Conservation (phyloP, 257 asterid species). For the Verbascum thapsus region DNA sequence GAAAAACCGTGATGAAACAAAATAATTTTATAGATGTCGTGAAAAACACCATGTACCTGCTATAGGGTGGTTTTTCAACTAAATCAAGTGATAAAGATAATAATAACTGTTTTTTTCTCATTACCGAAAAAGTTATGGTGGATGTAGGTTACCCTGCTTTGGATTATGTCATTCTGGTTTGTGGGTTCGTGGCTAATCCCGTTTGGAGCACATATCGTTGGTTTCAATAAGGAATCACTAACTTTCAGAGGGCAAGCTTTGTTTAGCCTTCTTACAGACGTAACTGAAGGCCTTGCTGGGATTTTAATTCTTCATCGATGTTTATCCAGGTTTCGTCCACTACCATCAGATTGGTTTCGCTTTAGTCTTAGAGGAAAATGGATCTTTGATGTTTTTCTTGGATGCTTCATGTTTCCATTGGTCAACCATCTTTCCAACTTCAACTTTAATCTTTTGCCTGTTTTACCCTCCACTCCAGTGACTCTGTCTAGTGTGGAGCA, state of each 20-base stretch:
- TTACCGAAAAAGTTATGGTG: not conserved
- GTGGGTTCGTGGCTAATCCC: slow-evolving; percentile 99
- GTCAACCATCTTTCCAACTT: slow-evolving; percentile 87
- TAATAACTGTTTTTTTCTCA: slow-evolving; percentile 1
- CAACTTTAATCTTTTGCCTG: slow-evolving; percentile 74
- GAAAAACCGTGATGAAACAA: too few species aligned
- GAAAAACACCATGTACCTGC: too few species aligned
- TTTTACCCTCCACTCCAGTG: slow-evolving; percentile 76
- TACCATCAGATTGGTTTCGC: slow-evolving; percentile 87
- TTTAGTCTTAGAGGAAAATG: slow-evolving; percentile 81
- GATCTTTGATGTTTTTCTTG: slow-evolving; percentile 69
- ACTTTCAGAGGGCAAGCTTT: slow-evolving; percentile 89
- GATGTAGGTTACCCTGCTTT: slow-evolving; percentile 82
- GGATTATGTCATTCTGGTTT: slow-evolving; percentile 95
- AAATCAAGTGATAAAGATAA: not conserved
- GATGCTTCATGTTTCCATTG: slow-evolving; percentile 87
- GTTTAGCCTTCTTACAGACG: slow-evolving; percentile 93
- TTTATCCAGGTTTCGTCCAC: slow-evolving; percentile 76
- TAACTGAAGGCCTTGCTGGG: slow-evolving; percentile 92
- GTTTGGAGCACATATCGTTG: slow-evolving; percentile 78
- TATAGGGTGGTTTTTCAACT: not conserved
- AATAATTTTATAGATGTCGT: too few species aligned
- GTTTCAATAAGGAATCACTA: slow-evolving; percentile 80
- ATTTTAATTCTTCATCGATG: slow-evolving; percentile 76
- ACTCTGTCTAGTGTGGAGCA: slow-evolving; percentile 88